Percentiles rank a stretch among this genome's conserved stretches.
Conservation (phyloP, 2,329 filamentous ascomycete genomes). For the Aspergillus candidus region DNA sequence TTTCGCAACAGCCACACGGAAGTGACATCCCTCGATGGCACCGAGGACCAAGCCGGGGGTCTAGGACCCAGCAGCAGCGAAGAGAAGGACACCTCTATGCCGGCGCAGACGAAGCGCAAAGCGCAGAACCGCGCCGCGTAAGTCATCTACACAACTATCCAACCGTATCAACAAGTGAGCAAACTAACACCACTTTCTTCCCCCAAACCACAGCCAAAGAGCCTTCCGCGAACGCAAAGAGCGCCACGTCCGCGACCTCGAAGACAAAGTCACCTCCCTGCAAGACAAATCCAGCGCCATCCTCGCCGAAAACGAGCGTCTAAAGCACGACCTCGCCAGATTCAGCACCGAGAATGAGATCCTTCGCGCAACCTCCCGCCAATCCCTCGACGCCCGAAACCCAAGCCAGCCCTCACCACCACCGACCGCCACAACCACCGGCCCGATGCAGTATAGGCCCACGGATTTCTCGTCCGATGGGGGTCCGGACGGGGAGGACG, state of each 20-base stretch:
- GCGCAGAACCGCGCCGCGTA: conserved; percentile 69
- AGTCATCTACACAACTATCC: too few species aligned
- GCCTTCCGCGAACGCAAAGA: conserved; percentile 96
- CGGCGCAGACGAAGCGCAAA: conserved; percentile 57
- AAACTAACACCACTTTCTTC: background rate
- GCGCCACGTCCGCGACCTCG: conserved; percentile 85
- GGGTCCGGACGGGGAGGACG: conserved; percentile 42
- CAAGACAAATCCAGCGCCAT: conserved; percentile 68
- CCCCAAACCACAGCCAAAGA: conserved; percentile 60
- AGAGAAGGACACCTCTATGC: conserved; percentile 50
- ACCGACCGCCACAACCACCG: conserved; percentile 40
- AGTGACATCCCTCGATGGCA: conserved; percentile 24
- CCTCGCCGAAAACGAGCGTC: conserved; percentile 74
- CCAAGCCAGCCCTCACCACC: conserved; percentile 17
- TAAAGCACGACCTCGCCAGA: conserved; percentile 78
- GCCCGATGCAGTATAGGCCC: conserved; percentile 65
- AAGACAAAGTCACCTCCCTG: conserved; percentile 72
- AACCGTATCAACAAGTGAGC: too few species aligned
- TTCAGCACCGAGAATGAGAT: conserved; percentile 90
- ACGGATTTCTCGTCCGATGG: conserved; percentile 65
- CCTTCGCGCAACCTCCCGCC: conserved; percentile 65
- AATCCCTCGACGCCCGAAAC: conserved; percentile 34
- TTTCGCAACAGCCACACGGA: conserved; percentile 16
- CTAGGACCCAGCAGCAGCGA: conserved; percentile 45
- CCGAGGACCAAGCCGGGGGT: conserved; percentile 20